phyloP scores from a whole-genome alignment of 2,329 filamentous ascomycete genomes.

The Verticillium alfalfae region DNA sequence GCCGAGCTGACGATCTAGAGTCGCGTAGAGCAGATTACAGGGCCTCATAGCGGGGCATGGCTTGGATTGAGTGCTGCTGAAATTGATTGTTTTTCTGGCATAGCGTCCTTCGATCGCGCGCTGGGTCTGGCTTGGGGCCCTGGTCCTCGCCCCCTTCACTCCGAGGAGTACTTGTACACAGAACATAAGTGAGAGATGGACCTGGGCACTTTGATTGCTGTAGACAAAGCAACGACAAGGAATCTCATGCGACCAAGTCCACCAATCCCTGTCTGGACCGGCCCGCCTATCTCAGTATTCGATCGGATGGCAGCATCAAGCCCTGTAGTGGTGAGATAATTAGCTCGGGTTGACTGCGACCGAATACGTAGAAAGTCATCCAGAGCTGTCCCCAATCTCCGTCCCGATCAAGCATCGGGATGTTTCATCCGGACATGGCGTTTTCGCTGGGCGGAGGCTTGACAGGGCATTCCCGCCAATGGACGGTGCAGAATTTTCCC shows the following conservation, averaged over 20 bases:
- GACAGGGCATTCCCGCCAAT: not conserved
- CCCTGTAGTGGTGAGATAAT: not conserved
- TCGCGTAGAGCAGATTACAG: not conserved
- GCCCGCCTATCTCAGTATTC: not conserved
- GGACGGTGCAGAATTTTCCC: not conserved
- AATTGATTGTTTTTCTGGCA: not conserved
- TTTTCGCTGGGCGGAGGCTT: not conserved
- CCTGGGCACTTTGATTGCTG: not conserved
- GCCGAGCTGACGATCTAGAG: not conserved
- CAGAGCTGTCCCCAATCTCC: not conserved
- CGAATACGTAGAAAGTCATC: not conserved
- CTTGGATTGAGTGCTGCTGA: not conserved
- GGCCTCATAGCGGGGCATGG: not conserved
- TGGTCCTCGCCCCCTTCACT: too few relatives aligned
- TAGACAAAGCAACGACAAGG: not conserved
- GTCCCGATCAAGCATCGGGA: not conserved
- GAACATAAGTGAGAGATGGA: not conserved
- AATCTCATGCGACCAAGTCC: not conserved
- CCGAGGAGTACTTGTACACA: not conserved
- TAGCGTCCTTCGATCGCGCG: not conserved
- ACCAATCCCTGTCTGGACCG: not conserved
- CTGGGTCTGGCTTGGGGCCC: not conserved
- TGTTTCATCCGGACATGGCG: not conserved
- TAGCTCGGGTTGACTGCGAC: not conserved
- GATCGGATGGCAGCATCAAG: not conserved